phyloP scores from a whole-genome alignment of 169 alveolate species.

The Haemoproteus tartakovskyi region DNA sequence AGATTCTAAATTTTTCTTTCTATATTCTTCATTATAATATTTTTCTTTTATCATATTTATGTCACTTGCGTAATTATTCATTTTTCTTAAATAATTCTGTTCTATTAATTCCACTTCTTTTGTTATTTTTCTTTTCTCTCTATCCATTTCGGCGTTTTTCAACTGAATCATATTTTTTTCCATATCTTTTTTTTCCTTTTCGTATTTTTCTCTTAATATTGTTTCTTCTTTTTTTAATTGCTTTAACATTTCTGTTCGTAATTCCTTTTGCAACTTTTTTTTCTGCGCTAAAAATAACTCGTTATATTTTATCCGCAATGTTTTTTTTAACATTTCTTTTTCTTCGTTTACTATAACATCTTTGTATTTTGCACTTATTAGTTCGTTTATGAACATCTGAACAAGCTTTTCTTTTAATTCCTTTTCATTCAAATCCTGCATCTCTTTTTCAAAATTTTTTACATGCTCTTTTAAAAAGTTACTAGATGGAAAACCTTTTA shows the following conservation, averaged over 20 bases:
- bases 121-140: slow-evolving; percentile 21
- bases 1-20: slow-evolving; percentile 5
- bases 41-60: slow-evolving; percentile 29
- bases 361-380: slow-evolving; percentile 16
- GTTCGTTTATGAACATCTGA: slow-evolving; percentile 25
- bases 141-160: slow-evolving; percentile 25
- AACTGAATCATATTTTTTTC: slow-evolving; percentile 1
- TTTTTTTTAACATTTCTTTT: slow-evolving; percentile 16
- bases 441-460: slow-evolving; percentile 1
- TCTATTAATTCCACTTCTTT: slow-evolving; percentile 1
- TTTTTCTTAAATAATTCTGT: slow-evolving; percentile 37
- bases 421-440: slow-evolving; percentile 4
- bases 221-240: slow-evolving; percentile 31
- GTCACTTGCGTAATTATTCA: slow-evolving; percentile 35
- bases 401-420: slow-evolving; percentile 31
- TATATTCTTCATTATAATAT: slow-evolving; percentile 2
- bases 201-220: slow-evolving; percentile 17
- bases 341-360: slow-evolving; percentile 47
- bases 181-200: slow-evolving; percentile 26
- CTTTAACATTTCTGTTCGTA: slow-evolving; percentile 10
- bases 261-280: slow-evolving; percentile 27
- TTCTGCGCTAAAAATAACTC: slow-evolving; percentile 8
- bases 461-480: slow-evolving; percentile 1
- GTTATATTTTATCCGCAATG: slow-evolving; percentile 34
- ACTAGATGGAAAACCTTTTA: background rate